phyloP scores from a whole-genome alignment of 2,329 filamentous ascomycete genomes.

The Cadophora luteo-olivacea region DNA sequence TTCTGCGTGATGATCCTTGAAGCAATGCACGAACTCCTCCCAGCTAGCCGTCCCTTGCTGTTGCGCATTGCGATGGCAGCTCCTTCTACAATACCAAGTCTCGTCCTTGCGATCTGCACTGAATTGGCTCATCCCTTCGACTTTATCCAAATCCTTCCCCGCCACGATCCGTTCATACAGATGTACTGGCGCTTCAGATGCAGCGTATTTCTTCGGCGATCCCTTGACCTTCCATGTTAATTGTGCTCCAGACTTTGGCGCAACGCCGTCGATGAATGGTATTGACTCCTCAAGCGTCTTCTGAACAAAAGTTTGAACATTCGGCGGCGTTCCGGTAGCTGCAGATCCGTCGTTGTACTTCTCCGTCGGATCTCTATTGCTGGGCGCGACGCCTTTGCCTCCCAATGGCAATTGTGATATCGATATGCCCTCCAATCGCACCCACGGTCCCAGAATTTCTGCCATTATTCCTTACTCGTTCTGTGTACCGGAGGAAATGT shows the following conservation, averaged over 20 bases:
- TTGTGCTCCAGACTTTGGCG: slow-evolving; percentile 48
- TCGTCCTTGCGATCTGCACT: slow-evolving; percentile 51
- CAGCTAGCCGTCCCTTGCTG: slow-evolving; percentile 63
- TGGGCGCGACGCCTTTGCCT: slow-evolving; percentile 35
- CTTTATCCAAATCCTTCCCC: slow-evolving; percentile 50
- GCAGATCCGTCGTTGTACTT: slow-evolving; percentile 28
- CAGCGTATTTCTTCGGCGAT: slow-evolving; percentile 52
- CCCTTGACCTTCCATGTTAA: slow-evolving; percentile 59
- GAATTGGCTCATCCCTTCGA: slow-evolving; percentile 43
- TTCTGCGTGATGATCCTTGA: slow-evolving; percentile 63
- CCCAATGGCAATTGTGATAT: slow-evolving; percentile 54
- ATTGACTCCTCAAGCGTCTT: slow-evolving; percentile 63
- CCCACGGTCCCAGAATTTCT: slow-evolving; percentile 52
- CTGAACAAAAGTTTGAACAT: slow-evolving; percentile 57
- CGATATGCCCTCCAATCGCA: slow-evolving; percentile 61
- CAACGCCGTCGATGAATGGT: slow-evolving; percentile 62
- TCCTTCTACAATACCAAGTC: slow-evolving; percentile 67
- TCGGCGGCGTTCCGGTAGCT: slow-evolving; percentile 25
- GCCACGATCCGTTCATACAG: slow-evolving; percentile 59
- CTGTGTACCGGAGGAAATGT: background rate
- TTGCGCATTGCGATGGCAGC: slow-evolving; percentile 62
- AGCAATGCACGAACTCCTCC: slow-evolving; percentile 65
- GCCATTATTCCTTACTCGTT: slow-evolving; percentile 10
- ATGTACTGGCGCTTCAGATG: slow-evolving; percentile 59
- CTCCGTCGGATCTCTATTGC: slow-evolving; percentile 25